phyloP scores from a whole-genome alignment of 148 eudicot genomes.

The Cornus controversa region DNA sequence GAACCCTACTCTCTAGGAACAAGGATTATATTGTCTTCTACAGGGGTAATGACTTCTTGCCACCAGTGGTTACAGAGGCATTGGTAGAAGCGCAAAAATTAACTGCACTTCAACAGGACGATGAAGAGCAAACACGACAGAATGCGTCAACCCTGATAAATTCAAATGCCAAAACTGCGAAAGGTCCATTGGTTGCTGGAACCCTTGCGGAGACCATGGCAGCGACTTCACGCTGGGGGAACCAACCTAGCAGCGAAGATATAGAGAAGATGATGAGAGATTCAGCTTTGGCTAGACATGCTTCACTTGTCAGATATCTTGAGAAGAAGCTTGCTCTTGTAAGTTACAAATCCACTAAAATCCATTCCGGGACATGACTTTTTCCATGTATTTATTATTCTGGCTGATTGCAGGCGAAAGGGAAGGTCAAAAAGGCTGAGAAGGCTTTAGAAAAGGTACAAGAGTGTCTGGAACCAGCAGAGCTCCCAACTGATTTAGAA shows the following conservation, averaged over 20 bases:
- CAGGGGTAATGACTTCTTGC: conserved; percentile 93
- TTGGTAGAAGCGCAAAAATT: conserved; percentile 62
- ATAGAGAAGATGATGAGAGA: conserved; percentile 71
- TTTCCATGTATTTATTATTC: background rate
- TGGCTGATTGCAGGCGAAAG: conserved; percentile 59
- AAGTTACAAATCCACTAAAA: conserved; percentile 25
- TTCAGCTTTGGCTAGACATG: conserved; percentile 65
- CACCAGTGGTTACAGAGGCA: conserved; percentile 59
- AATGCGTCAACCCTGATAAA: conserved; percentile 40
- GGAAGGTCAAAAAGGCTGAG: conserved; percentile 74
- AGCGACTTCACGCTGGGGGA: conserved; percentile 85
- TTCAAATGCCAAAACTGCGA: conserved; percentile 31
- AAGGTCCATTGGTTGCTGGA: conserved; percentile 72
- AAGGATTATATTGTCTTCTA: conserved; percentile 89
- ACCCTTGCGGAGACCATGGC: conserved; percentile 92
- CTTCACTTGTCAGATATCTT: conserved; percentile 71
- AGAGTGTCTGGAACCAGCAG: conserved; percentile 58
- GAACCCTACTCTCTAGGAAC: conserved; percentile 82
- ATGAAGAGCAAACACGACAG: conserved; percentile 70
- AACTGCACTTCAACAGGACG: conserved; percentile 46
- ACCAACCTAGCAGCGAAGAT: conserved; percentile 55
- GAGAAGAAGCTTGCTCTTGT: conserved; percentile 70
- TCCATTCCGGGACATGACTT: background rate
- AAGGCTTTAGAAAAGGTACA: conserved; percentile 73
- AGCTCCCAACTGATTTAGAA: conserved; percentile 87